Evolutionary conservation across 805 yeast species (phyloP).

Genomic region (Candida sanyiensis): DNA sequence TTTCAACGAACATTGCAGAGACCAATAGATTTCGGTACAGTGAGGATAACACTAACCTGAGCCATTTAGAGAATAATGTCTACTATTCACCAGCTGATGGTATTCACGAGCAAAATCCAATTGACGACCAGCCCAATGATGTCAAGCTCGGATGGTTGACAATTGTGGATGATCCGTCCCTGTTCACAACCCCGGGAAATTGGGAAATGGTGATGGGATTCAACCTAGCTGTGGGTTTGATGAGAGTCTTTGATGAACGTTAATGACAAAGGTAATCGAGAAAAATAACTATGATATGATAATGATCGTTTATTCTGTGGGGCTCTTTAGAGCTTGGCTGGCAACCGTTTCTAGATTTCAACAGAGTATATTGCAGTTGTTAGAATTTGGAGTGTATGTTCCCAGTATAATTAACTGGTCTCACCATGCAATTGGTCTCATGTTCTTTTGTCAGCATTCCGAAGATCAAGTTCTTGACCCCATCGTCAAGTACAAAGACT

Average conservation of each 20-base stretch:
- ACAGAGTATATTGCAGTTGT: no score
- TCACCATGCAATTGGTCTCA: no score
- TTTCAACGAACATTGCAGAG: not conserved
- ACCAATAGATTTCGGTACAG: constrained; percentile 2
- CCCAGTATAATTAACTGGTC: no score
- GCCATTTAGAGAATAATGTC: constrained; percentile 6
- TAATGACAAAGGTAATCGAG: not conserved
- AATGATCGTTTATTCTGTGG: no score
- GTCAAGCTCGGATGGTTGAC: constrained; percentile 63
- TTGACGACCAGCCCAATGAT: constrained; percentile 57
- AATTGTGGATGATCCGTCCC: constrained; percentile 40
- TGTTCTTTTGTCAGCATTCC: no score
- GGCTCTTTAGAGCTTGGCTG: no score
- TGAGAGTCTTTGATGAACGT: constrained; percentile 27
- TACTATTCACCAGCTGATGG: constrained; percentile 48
- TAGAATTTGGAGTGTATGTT: no score
- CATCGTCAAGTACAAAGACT: no score
- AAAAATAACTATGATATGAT: no score
- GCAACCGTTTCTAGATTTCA: no score
- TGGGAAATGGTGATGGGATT: constrained; percentile 52
- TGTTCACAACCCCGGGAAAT: constrained; percentile 35
- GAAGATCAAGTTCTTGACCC: no score
- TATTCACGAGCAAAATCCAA: constrained; percentile 38
- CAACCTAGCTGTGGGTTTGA: constrained; percentile 47
- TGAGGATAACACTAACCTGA: constrained; percentile 3